Evolutionary conservation across 2,329 filamentous ascomycete species (phyloP), one percentile per base, ranked within the genome.

Genomic region (Pseudocercospora crystallina): DNA sequence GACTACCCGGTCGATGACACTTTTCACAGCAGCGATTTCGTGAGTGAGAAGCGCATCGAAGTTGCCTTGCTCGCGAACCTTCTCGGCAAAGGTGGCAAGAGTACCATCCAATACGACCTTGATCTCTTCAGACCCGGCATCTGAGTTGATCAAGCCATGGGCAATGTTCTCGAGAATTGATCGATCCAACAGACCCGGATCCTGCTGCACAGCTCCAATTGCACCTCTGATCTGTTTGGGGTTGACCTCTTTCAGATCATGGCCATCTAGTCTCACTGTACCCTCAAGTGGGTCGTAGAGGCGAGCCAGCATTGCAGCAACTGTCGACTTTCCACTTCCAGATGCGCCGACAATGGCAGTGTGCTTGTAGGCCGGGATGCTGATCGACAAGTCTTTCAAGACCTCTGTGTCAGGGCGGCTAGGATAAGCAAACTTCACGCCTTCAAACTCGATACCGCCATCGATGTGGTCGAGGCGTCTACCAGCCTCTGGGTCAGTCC

Each of bases 81-180:
- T 71, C n/a, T 69, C 67, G 0, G 80, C 78, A 38, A 86, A 65
- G 1, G 79, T 68, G 8, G 73, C 63, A 14, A 56, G 30, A 10
- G 46, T 26, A 11, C 50, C 53, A 20, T 46, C 29, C 37, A 56
- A 86, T 70, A 1, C 43, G 64, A 68, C 51, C 41, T 78, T 72
- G 8, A 84, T 55, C 43, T 69, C 63, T 4, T 57, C 57, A 47
- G 72, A 68, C 7, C 61, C 58, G 9, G 70, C 53, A 5, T 54
- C 34, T 5, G 71, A 73, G 40, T 73, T 74, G 51, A 74, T 70
- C 5, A 80, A 66, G 2, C 78, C 78, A 33, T 75, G 71, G 1
- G 77, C 77, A 43, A 81, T 78, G 46, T 80, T 80, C 45, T 80
- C 77, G 8, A 80, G 57, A 7, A 81, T 75, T 0, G 77, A 79